Percentiles rank a stretch among this genome's conserved stretches.
These are phyloP conservation scores for Pleurotus ostreatus DNA, from an alignment of 768 basidiomycete genomes.

Conservation along the genomic window DNA sequence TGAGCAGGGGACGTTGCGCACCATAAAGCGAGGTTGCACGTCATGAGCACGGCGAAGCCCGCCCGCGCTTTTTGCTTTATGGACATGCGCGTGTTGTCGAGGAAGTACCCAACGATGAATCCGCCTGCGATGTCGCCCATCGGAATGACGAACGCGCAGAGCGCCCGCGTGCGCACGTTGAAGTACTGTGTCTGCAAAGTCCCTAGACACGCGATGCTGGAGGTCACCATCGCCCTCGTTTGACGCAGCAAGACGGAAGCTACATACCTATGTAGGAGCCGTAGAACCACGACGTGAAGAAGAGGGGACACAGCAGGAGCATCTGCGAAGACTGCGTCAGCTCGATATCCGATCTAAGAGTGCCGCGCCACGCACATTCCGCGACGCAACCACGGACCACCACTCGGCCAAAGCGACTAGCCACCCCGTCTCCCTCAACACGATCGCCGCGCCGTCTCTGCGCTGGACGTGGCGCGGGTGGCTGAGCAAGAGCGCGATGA, in stretches of 20 bases:
- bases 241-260: too few species aligned
- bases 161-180: conserved; percentile 25
- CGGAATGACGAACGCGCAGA: conserved; percentile 25
- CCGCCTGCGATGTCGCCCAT: conserved; percentile 25
- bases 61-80: conserved; percentile 27
- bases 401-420: conserved; percentile 21
- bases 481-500: conserved; percentile 25
- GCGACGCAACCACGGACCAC: conserved; percentile 23
- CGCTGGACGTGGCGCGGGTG: conserved; percentile 26
- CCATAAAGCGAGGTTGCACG: conserved; percentile 25
- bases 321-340: conserved; percentile 14
- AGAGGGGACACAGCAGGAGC: conserved; percentile 26
- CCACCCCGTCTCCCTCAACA: conserved; percentile 24
- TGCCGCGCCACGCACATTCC: conserved; percentile 14
- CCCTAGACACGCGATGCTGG: conserved; percentile 10
- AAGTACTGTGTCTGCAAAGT: conserved; percentile 29
- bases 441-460: conserved; percentile 25
- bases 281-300: conserved; percentile 31
- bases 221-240: background rate
- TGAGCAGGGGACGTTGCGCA: background rate
- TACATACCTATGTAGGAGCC: conserved; percentile 23
- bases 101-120: conserved; percentile 27
- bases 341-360: background rate
- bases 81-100: conserved; percentile 22
- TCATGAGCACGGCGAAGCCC: conserved; percentile 25